Percentiles rank a stretch among this genome's conserved stretches.
These are phyloP conservation scores for Hymenoscyphus fructigenus DNA, from an alignment of 2,329 filamentous ascomycete genomes.

Conservation along the genomic window DNA sequence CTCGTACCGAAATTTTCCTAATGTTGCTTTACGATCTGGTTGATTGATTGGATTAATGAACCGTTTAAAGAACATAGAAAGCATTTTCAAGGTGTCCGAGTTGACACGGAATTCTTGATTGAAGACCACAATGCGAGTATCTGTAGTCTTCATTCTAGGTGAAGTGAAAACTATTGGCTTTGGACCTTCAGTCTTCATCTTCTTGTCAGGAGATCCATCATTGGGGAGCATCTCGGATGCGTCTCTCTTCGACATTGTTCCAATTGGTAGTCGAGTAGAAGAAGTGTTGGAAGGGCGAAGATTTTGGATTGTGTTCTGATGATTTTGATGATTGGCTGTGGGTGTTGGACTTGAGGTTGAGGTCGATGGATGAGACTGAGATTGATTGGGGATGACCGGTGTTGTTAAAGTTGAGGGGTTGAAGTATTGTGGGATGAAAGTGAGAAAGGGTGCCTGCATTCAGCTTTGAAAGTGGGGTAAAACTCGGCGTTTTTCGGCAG, in stretches of 20 bases:
- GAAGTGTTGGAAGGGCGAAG: not conserved
- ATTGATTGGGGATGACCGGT: not conserved
- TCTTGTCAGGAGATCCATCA: not conserved
- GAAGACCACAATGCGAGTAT: conserved; percentile 20
- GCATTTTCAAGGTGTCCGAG: conserved; percentile 11
- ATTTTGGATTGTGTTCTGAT: not conserved
- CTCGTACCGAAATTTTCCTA: not conserved
- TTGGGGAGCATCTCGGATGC: not conserved
- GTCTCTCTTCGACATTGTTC: conserved; percentile 1
- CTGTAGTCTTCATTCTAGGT: conserved; percentile 13
- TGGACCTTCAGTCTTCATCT: not conserved
- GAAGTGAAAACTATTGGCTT: conserved; percentile 9
- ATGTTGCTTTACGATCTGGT: not conserved
- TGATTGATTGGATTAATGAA: conserved; percentile 4
- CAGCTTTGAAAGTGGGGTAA: not conserved
- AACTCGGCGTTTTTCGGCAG: not conserved
- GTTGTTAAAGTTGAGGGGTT: not conserved
- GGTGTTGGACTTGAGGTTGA: not conserved
- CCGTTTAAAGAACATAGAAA: conserved; percentile 21
- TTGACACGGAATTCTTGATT: conserved; percentile 20
- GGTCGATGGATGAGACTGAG: not conserved
- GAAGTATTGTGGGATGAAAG: not conserved
- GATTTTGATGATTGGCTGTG: not conserved
- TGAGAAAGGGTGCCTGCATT: not conserved
- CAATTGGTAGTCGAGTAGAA: not conserved